A percentile compares a stretch with the other conserved stretches of the same genome.
phyloP scores from a whole-genome alignment of 2,329 filamentous ascomycete genomes.

The Colletotrichum sp. region DNA sequence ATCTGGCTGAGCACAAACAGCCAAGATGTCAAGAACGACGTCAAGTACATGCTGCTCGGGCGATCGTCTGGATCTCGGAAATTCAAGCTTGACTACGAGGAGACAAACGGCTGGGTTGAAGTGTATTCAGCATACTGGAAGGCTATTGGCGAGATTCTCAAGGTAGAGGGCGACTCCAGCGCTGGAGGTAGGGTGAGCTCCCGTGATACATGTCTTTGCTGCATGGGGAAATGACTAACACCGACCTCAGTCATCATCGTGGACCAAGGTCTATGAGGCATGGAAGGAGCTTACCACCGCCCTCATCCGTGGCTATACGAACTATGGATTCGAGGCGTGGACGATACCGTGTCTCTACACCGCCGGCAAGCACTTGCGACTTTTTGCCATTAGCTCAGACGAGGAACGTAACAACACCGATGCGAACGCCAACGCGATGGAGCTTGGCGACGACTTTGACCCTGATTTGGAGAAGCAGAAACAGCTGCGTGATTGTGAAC shows the following conservation, averaged over 20 bases:
- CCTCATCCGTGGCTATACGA: constrained; percentile 82
- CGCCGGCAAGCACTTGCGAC: constrained; percentile 82
- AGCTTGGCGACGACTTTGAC: constrained; percentile 78
- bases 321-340: constrained; percentile 81
- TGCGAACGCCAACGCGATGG: constrained; percentile 41
- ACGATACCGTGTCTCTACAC: constrained; percentile 90
- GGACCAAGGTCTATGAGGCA: constrained; percentile 81
- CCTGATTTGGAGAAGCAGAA: constrained; percentile 78
- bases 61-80: constrained; percentile 44
- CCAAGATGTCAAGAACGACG: constrained; percentile 68
- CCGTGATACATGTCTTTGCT: background rate
- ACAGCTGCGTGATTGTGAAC: constrained; percentile 87
- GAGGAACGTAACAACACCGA: constrained; percentile 58
- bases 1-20: constrained; percentile 76
- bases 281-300: constrained; percentile 86
- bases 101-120: constrained; percentile 84
- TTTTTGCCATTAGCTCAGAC: constrained; percentile 92
- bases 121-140: constrained; percentile 87
- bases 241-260: constrained; percentile 54
- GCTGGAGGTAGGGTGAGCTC: constrained; percentile 33
- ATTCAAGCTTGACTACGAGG: constrained; percentile 64
- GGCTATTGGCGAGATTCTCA: constrained; percentile 75
- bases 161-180: constrained; percentile 59
- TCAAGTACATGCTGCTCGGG: constrained; percentile 74
- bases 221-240: background rate